A percentile compares a stretch with the other conserved stretches of the same genome.
Conservation (phyloP, 805 yeast species). For the Wickerhamiella lipophila region DNA sequence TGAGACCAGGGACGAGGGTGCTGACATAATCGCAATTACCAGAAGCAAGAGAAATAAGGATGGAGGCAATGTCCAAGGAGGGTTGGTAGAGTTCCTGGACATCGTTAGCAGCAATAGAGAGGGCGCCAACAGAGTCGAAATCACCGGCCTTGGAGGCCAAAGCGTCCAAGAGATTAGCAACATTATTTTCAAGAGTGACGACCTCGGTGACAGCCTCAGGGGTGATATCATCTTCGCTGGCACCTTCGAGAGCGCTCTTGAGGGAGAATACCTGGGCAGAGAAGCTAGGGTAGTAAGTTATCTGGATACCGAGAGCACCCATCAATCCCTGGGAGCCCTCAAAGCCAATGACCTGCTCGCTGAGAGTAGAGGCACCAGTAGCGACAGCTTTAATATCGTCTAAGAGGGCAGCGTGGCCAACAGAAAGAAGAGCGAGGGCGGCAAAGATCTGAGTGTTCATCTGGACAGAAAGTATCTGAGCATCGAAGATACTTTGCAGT, state of each 20-base stretch:
- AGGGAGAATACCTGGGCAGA: slow-evolving; percentile 14
- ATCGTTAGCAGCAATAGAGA: slow-evolving; percentile 16
- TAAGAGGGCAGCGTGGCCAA: slow-evolving; percentile 15
- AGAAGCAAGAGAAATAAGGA: slow-evolving; percentile 7
- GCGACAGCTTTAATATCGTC: slow-evolving; percentile 15
- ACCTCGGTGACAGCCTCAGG: slow-evolving; percentile 10
- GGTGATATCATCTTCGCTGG: slow-evolving; percentile 12
- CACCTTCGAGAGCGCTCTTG: slow-evolving; percentile 9
- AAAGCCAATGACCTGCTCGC: slow-evolving; percentile 13
- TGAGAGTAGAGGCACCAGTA: slow-evolving; percentile 17
- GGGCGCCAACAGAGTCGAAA: slow-evolving; percentile 20
- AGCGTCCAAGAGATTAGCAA: slow-evolving; percentile 15
- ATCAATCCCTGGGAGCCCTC: slow-evolving; percentile 20
- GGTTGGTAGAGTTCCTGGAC: slow-evolving; percentile 13
- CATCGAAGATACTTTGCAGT: not conserved
- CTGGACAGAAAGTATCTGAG: not conserved
- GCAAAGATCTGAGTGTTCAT: slow-evolving; percentile 10
- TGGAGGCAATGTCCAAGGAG: slow-evolving; percentile 14
- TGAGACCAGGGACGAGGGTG: slow-evolving; percentile 3
- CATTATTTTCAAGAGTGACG: slow-evolving; percentile 11
- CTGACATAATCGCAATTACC: slow-evolving; percentile 8
- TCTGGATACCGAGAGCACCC: slow-evolving; percentile 26
- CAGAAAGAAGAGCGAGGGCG: slow-evolving; percentile 6
- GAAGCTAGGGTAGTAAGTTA: slow-evolving; percentile 12
- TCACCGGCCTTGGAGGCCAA: slow-evolving; percentile 21